A percentile compares a stretch with the other conserved stretches of the same genome.
Conservation (phyloP, 108 stramenopile genomes). For the Bacterosira constricta region DNA sequence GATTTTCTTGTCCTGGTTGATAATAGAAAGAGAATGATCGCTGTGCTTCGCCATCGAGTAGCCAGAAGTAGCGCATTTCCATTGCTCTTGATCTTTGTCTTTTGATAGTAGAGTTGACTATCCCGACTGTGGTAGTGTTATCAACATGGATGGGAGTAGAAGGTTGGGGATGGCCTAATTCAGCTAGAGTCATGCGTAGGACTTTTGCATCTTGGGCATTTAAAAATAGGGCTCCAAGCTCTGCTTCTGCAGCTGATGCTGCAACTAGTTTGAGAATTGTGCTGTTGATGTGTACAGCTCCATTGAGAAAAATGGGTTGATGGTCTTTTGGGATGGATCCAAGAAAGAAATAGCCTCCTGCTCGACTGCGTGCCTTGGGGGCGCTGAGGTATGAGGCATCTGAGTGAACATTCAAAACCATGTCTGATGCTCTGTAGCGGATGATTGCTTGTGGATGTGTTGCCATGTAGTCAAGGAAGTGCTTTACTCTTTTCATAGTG, state of each 20-base stretch:
- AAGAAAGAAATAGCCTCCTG: constrained; percentile 43
- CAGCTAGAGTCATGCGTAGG: constrained; percentile 10
- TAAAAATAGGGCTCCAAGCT: constrained; percentile 36
- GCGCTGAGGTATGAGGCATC: constrained; percentile 17
- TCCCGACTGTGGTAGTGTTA: constrained; percentile 45
- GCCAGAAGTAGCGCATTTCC: constrained; percentile 19
- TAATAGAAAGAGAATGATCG: constrained; percentile 2
- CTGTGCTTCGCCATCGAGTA: constrained; percentile 1
- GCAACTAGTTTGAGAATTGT: constrained; percentile 24
- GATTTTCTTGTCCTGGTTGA: constrained; percentile 16
- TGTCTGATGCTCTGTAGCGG: constrained; percentile 35
- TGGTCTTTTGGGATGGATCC: background rate
- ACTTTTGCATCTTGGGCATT: constrained; percentile 38
- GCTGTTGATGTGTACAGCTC: constrained; percentile 15
- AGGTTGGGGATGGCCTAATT: constrained; percentile 50
- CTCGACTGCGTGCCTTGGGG: constrained; percentile 38
- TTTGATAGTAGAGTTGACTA: constrained; percentile 30
- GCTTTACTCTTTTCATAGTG: background rate
- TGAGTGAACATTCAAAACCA: constrained; percentile 29
- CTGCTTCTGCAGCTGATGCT: constrained; percentile 42
- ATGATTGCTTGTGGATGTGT: constrained; percentile 49
- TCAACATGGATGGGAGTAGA: constrained; percentile 46
- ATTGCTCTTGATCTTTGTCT: constrained; percentile 14
- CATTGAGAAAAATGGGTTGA: constrained; percentile 11
- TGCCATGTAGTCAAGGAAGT: constrained; percentile 48